A percentile compares a stretch with the other conserved stretches of the same genome.
phyloP scores from a whole-genome alignment of 345 rosid genomes.

The Aurinia saxatilis region DNA sequence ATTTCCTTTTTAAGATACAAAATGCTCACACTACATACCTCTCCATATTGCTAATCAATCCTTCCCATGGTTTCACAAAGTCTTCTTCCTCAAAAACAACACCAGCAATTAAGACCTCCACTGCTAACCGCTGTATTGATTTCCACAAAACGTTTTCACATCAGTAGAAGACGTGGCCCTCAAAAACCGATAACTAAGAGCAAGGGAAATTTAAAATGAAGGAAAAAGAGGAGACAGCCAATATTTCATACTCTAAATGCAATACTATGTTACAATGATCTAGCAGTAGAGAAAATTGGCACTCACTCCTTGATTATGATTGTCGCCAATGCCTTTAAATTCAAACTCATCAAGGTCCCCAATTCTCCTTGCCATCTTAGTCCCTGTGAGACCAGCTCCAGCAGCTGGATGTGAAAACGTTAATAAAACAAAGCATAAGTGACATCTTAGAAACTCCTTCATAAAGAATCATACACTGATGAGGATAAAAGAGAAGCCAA shows the following conservation, averaged over 20 bases:
- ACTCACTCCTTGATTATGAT: conserved; percentile 60
- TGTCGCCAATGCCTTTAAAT: conserved; percentile 76
- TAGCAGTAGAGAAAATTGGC: background rate
- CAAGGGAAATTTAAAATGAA: background rate
- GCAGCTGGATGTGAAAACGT: conserved; percentile 50
- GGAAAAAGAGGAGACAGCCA: background rate
- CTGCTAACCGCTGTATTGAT: conserved; percentile 70
- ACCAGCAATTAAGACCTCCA: conserved; percentile 79
- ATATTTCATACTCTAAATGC: background rate
- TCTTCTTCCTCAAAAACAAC: conserved; percentile 66
- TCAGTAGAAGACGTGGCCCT: background rate
- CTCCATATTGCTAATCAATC: conserved; percentile 65
- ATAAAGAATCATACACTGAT: background rate
- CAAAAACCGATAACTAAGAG: background rate
- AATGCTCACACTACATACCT: conserved; percentile 38
- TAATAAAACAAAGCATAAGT: background rate
- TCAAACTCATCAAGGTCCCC: conserved; percentile 92
- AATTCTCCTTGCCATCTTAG: conserved; percentile 88
- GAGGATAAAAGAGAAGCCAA: conserved; percentile 18
- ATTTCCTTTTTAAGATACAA: background rate
- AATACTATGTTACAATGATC: conserved; percentile 1
- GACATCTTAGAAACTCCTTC: background rate
- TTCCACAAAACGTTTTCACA: background rate
- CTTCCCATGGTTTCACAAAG: conserved; percentile 89
- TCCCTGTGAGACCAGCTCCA: conserved; percentile 98